Conservation (phyloP, 495 filamentous ascomycete species). For the Xylaria intraflava region DNA sequence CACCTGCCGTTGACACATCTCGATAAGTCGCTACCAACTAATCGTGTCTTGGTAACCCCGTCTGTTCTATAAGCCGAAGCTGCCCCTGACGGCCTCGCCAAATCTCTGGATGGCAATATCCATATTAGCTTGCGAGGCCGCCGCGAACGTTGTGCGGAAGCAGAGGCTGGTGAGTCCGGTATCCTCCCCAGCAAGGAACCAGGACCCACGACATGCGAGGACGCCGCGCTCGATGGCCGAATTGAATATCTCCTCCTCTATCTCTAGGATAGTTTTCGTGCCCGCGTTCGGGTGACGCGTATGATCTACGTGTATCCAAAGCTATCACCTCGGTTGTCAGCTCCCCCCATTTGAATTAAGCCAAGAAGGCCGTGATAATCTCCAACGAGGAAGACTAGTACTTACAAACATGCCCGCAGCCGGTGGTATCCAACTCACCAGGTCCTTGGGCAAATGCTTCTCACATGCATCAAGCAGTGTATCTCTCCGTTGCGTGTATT, state of each 20-base stretch:
- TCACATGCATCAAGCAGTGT: slow-evolving; percentile 78
- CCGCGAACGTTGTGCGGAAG: slow-evolving; percentile 85
- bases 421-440: slow-evolving; percentile 79
- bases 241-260: slow-evolving; percentile 83
- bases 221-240: slow-evolving; percentile 62
- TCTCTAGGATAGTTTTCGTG: slow-evolving; percentile 53
- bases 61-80: slow-evolving; percentile 46
- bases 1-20: too few relatives aligned
- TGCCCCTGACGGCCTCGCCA: slow-evolving; percentile 58
- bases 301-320: slow-evolving; percentile 79
- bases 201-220: slow-evolving; percentile 73
- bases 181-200: slow-evolving; percentile 67
- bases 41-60: too few relatives aligned
- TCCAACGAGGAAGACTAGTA: slow-evolving; percentile 19
- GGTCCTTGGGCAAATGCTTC: slow-evolving; percentile 62
- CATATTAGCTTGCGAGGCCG: slow-evolving; percentile 69
- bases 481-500: slow-evolving; percentile 76
- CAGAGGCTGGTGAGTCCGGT: slow-evolving; percentile 51
- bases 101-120: slow-evolving; percentile 71
- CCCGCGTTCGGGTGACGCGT: slow-evolving; percentile 59
- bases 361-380: not conserved
- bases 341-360: not conserved
- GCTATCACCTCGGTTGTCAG: slow-evolving; percentile 32
- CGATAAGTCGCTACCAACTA: too few relatives aligned
- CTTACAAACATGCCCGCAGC: slow-evolving; percentile 95